Conservation (phyloP, 75 land plant species). For the Chamaecyparis obtusa region DNA sequence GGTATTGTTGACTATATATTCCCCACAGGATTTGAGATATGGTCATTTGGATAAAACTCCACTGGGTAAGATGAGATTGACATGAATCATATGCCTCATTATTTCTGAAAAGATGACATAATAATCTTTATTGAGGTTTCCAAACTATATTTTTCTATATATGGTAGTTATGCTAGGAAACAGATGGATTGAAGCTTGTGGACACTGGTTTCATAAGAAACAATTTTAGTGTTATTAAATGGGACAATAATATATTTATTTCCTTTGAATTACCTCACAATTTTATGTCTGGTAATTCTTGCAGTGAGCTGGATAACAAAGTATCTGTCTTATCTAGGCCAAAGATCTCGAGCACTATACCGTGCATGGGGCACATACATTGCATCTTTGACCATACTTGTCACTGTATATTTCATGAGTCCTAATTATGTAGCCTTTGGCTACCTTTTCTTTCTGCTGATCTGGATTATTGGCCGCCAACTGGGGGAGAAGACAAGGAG, state of each 20-base stretch:
- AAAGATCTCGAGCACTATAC: constrained; percentile 58
- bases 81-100: background rate
- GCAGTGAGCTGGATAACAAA: constrained; percentile 78
- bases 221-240: constrained; percentile 1
- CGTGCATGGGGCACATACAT: constrained; percentile 91
- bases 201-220: background rate
- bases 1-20: constrained; percentile 78
- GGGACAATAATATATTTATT: background rate
- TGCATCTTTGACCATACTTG: constrained; percentile 76
- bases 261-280: background rate
- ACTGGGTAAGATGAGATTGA: constrained; percentile 41
- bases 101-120: background rate
- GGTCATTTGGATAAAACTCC: constrained; percentile 29
- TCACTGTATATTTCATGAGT: constrained; percentile 62
- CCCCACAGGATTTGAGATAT: constrained; percentile 42
- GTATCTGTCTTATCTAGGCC: constrained; percentile 61
- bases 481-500: constrained; percentile 67
- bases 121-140: background rate
- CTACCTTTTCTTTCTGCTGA: constrained; percentile 69
- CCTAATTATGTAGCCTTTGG: constrained; percentile 95
- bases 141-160: background rate
- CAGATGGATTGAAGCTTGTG: background rate
- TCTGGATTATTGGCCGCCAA: constrained; percentile 98
- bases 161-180: background rate
- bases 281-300: constrained; percentile 13